These are phyloP conservation scores for Delitschia confertaspora DNA, from an alignment of 495 filamentous ascomycete genomes.

Conservation along the genomic window DNA sequence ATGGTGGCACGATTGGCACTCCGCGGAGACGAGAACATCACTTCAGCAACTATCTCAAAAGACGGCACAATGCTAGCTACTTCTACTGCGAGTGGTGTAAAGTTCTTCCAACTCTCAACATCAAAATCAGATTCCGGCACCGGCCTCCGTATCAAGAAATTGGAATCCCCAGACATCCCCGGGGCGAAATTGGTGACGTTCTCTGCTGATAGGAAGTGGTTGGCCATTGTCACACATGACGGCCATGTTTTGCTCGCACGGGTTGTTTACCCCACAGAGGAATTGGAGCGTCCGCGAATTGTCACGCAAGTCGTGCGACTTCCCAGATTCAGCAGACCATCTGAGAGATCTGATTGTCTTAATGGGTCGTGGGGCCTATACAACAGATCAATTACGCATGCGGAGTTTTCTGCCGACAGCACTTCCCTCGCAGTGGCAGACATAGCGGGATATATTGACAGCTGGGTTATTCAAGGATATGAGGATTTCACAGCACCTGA, in stretches of 20 bases:
- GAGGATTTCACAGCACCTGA: conserved; percentile 37
- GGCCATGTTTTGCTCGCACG: conserved; percentile 43
- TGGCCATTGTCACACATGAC: conserved; percentile 46
- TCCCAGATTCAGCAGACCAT: conserved; percentile 41
- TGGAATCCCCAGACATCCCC: conserved; percentile 44
- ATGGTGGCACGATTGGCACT: conserved; percentile 65
- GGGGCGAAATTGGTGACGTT: conserved; percentile 60
- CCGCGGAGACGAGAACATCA: conserved; percentile 77
- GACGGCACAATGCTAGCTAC: conserved; percentile 70
- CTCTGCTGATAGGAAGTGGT: conserved; percentile 47
- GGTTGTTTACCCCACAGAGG: conserved; percentile 35
- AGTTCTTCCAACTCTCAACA: conserved; percentile 58
- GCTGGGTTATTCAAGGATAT: conserved; percentile 60
- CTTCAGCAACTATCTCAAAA: conserved; percentile 62
- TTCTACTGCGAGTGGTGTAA: conserved; percentile 66
- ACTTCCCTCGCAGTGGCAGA: conserved; percentile 69
- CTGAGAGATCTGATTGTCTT: conserved; percentile 27
- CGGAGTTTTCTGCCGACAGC: conserved; percentile 74
- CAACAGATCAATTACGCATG: conserved; percentile 62
- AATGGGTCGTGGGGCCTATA: conserved; percentile 69
- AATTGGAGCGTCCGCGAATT: conserved; percentile 37
- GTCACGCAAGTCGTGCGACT: conserved; percentile 45
- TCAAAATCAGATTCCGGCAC: conserved; percentile 36
- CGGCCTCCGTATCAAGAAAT: conserved; percentile 54
- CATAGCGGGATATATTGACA: conserved; percentile 77